Evolutionary conservation across 768 basidiomycete genomes (phyloP).

Genomic region (Paxillus rubicundulus): DNA sequence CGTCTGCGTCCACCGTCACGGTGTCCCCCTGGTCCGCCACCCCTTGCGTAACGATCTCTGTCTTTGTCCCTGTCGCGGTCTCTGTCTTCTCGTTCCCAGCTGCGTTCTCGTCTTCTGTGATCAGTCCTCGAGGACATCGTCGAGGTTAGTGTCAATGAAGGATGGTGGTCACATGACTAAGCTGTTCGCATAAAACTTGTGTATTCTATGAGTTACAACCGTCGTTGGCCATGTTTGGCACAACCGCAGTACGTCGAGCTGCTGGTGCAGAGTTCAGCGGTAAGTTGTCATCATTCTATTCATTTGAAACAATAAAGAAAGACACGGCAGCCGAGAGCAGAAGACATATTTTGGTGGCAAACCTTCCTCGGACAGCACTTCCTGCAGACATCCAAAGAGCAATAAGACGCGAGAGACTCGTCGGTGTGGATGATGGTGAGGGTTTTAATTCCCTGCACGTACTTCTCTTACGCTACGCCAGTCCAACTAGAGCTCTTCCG

Average conservation of each 20-base stretch:
- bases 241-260: conserved; percentile 22
- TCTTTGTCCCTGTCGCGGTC: conserved; percentile 37
- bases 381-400: conserved; percentile 53
- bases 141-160: conserved; percentile 33
- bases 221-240: too few relatives aligned
- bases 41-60: conserved; percentile 43
- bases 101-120: conserved; percentile 56
- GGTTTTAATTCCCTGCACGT: background rate
- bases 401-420: conserved; percentile 39
- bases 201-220: too few relatives aligned
- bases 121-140: conserved; percentile 60
- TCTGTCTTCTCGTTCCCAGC: conserved; percentile 53
- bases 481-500: conserved; percentile 59
- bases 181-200: background rate
- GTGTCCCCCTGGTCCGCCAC: conserved; percentile 32
- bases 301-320: conserved; percentile 4
- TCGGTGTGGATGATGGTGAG: conserved; percentile 43
- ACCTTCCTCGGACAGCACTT: conserved; percentile 51
- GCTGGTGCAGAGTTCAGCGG: conserved; percentile 8
- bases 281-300: conserved; percentile 8
- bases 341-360: conserved; percentile 46
- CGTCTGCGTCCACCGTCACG: conserved; percentile 35
- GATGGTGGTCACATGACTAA: conserved; percentile 25
- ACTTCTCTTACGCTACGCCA: conserved; percentile 25
- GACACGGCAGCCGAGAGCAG: conserved; percentile 19